Base-by-base conservation (phyloP, 2,329 filamentous ascomycete species). In the Apiospora hydei region DNA sequence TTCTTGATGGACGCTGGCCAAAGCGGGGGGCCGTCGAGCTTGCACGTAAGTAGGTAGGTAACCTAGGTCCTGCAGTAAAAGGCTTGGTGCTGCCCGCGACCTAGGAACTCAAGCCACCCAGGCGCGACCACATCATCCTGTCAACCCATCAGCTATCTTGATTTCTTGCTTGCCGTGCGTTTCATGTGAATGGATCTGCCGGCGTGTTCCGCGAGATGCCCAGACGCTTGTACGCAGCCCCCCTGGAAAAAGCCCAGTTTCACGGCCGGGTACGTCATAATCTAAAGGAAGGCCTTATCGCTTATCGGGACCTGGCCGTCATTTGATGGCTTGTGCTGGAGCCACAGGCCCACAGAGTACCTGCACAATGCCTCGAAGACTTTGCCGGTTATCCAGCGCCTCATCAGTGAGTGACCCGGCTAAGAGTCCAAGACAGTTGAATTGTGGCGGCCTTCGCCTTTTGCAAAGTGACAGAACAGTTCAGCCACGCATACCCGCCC, bases 21-120 rank as follows among this genome's bases (percentile, higher is more conserved):
- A 64, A 64, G 57, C 57, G 57, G 57, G 57, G 57, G 57, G 34
- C 34, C 10, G n/a, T 64, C n/a, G 34, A 34, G 57, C 57, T n/a
- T 41, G 34, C 34, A 8, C 7, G 34, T 38, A 38, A 6, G 34
- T 38, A 38, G 26, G 26, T 30, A 30, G 26, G 26, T 30, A 30
- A 30, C 26, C 26, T 30, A 30, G 26, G 26, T 30, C 26, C 11
- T 38, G 34, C 7, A 38, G 34, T 38, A 47, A 47, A 47, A 8
- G 46, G 46, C 46, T 34, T 57, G 24, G 51, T 57, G 10, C 30
- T 38, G 26, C 53, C 30, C 57, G 5, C 57, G 5, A 64, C 18
- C 34, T 34, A 64, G 53, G 8, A 18, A 38, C 30, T 18, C 53
- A 61, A 61, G 30, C 57, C 57, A 64, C 57, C 34, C 30, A 64